Base-by-base conservation (phyloP, 768 basidiomycete species). In the Collybiopsis confluens region DNA sequence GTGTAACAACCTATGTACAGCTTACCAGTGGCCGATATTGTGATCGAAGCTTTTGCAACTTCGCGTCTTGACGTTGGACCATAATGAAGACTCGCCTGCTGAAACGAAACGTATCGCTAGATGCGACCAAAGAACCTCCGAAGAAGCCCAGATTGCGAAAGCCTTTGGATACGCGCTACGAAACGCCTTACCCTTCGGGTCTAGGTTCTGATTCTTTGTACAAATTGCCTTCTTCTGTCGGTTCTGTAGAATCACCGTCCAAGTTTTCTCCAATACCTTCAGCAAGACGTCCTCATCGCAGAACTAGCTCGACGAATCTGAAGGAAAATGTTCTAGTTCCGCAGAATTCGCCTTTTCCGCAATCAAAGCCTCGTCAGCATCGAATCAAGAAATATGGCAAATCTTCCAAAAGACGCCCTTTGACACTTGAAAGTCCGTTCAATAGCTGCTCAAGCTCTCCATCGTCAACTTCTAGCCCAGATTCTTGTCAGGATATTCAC, bases 381-480 rank as follows among this genome's bases (percentile, higher is more conserved):
- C 44, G 30, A 33, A 13, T 40, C 33, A 48, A 48, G 37, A 54
- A 54, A 45, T 46, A 51, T 23, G 52, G 52, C 41, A 53, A 45
- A 36, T 11, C 43, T 40, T 16, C 24, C 26, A 41, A 11, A 36
- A 52, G 24, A 44, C 27, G 33, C 24, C 21, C 13, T 15, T 9
- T 11, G 30, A 6, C 42, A 30, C 30, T n/a, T 21, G 73, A 69
- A 10, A 79, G 76, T 23, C 78, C 79, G 1, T 81, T 78, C 58
- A 67, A 61, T 46, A 77, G 77, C 41, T 70, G 73, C 40, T 75
- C 78, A 16, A 63, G 61, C 33, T 79, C 79, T 48, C 62, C 68
- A 40, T 53, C 64, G 26, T 53, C 70, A 21, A 76, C 75, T 46
- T 72, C 75, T 5, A 67, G 65, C 20, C 52, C 52, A 54, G 63